Evolutionary conservation across 1,284 basidiomycete genomes (phyloP).

Genomic region (Tilletiaria anomala): DNA sequence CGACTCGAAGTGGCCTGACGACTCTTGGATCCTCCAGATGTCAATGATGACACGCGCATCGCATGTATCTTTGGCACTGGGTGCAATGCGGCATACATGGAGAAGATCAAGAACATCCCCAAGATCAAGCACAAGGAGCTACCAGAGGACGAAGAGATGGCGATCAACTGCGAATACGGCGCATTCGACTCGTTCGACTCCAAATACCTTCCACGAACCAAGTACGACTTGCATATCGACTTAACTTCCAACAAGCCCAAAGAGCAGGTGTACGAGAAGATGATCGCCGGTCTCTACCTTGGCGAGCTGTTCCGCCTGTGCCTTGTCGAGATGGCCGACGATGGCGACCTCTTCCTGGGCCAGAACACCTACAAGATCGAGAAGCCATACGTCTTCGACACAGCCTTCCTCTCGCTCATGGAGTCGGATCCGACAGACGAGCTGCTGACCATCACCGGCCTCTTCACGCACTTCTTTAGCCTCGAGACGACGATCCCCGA

Average conservation of each 20-base stretch:
- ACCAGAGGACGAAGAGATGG: constrained; percentile 60
- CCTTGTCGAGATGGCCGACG: constrained; percentile 87
- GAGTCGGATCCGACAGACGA: constrained; percentile 98
- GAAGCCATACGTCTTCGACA: constrained; percentile 80
- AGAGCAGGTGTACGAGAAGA: constrained; percentile 92
- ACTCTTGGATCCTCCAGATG: constrained; percentile 43
- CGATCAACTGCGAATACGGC: constrained; percentile 93
- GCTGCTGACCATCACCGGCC: constrained; percentile 83
- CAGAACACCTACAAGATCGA: constrained; percentile 95
- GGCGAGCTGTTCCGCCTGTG: constrained; percentile 90
- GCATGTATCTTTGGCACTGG: constrained; percentile 96
- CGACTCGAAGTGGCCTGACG: not conserved
- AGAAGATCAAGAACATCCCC: constrained; percentile 59
- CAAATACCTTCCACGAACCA: constrained; percentile 76
- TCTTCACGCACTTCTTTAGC: constrained; percentile 52
- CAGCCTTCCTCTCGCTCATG: constrained; percentile 90
- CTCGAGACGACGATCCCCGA: constrained; percentile 34
- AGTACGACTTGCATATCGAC: constrained; percentile 85
- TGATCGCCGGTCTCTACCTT: constrained; percentile 92
- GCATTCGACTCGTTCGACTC: constrained; percentile 95
- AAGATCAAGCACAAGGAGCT: constrained; percentile 65
- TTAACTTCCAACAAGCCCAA: constrained; percentile 88
- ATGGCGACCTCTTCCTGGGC: constrained; percentile 88
- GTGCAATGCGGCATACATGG: constrained; percentile 77
- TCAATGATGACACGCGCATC: constrained; percentile 75